Conservation (phyloP, 345 rosid species). For the Salix brachista region DNA sequence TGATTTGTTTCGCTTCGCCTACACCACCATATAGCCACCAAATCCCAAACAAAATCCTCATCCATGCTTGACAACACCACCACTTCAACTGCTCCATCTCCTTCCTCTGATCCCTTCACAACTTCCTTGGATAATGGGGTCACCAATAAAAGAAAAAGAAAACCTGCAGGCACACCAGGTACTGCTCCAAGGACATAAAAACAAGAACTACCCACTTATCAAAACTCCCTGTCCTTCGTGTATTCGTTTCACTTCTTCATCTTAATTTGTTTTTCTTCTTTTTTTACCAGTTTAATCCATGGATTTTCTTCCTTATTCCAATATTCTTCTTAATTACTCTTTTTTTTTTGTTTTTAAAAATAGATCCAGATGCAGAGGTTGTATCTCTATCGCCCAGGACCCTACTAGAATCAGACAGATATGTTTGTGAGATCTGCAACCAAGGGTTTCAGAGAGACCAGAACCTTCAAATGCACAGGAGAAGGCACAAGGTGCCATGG, state of each 20-base stretch:
- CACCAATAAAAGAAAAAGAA: slow-evolving; percentile 65
- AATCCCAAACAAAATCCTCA: not conserved
- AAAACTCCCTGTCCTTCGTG: not conserved
- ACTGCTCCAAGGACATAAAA: not conserved
- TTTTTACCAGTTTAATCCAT: not conserved
- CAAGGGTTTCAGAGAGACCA: slow-evolving; percentile 90
- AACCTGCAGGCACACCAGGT: slow-evolving; percentile 95
- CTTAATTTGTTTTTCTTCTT: too few relatives aligned
- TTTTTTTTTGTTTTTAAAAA: not conserved
- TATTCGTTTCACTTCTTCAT: not conserved
- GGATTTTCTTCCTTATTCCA: not conserved
- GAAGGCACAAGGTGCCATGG: slow-evolving; percentile 88
- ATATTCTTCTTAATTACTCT: not conserved
- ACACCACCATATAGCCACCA: slow-evolving; percentile 12
- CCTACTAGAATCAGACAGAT: slow-evolving; percentile 68
- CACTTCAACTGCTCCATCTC: slow-evolving; percentile 33
- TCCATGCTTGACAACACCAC: slow-evolving; percentile 41
- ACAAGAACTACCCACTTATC: not conserved
- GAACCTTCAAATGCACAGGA: slow-evolving; percentile 82
- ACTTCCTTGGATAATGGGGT: slow-evolving; percentile 51
- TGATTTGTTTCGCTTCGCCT: slow-evolving; percentile 13
- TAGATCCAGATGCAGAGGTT: slow-evolving; percentile 92
- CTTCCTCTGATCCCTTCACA: slow-evolving; percentile 49
- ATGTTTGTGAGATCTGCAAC: slow-evolving; percentile 85
- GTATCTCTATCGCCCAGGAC: slow-evolving; percentile 73